Evolutionary conservation across 495 filamentous ascomycete genomes (phyloP).

Genomic region (Zalerion maritima): DNA sequence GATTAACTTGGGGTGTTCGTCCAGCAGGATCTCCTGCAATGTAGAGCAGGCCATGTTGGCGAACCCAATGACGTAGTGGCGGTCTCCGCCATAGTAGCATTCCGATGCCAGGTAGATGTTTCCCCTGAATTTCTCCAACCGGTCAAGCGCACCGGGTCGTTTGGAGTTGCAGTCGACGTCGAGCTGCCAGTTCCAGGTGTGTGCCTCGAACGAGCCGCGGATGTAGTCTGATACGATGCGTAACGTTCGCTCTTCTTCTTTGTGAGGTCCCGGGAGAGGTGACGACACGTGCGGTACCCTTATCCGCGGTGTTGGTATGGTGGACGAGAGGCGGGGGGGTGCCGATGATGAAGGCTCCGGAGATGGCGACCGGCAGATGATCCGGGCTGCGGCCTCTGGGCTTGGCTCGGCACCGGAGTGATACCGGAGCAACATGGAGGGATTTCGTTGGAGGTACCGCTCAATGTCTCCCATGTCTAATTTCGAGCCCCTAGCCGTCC

Average conservation of each 20-base stretch:
- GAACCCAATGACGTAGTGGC: no score
- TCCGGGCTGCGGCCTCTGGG: background rate
- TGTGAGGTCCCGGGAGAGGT: no score
- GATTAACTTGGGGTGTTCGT: no score
- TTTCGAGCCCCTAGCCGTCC: conserved; percentile 14
- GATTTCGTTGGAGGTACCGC: conserved; percentile 16
- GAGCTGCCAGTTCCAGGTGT: background rate
- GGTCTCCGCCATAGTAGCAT: no score
- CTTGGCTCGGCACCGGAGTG: background rate
- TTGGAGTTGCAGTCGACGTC: conserved; percentile 1
- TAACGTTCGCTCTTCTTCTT: no score
- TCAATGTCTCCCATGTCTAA: conserved; percentile 15
- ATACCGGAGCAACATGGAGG: conserved; percentile 1
- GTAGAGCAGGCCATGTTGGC: no score
- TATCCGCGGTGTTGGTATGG: background rate
- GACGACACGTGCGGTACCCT: no score
- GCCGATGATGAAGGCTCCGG: background rate
- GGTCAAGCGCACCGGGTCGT: no score
- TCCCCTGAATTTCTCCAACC: no score
- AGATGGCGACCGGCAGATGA: background rate
- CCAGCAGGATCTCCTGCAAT: no score
- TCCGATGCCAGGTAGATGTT: no score
- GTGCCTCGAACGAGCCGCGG: background rate
- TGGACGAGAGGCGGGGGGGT: background rate
- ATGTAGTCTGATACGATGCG: background rate